Evolutionary conservation across 805 yeast species (phyloP), one percentile per base, ranked within the genome.

Genomic region (Kockiozyma suomiensis): DNA sequence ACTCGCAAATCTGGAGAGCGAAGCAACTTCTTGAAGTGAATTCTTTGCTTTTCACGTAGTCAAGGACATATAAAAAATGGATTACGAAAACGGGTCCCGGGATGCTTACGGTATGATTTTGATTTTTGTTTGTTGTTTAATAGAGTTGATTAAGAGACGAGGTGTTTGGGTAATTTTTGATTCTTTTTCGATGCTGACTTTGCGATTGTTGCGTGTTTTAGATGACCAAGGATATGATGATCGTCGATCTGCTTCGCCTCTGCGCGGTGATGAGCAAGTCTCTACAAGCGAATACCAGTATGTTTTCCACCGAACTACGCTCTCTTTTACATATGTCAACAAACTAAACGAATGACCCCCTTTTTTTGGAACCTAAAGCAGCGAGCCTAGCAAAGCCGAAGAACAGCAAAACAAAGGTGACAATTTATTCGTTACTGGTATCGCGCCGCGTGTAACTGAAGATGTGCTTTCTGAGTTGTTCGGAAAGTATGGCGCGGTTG

Each of bases 371-470:
- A 3, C 40, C 40, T 12, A 19, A 23, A 41, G 49, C 15, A 35
- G 57, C 43, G 51, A 45, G 15, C 23, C 45, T 5, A 35, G 45
- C 21, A 41, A 32, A 13, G 15, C 41, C 19, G 42, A 46, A 15
- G 75, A 69, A 30, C 65, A 69, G 37, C 50, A 51, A 52, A 61
- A 61, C 63, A 41, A 12, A 25, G 76, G 76, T 13, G 73, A 74
- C 59, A 74, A 73, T 55, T 59, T 73, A 49, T 74, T 72, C 61
- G 76, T 73, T 21, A 67, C 75, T 13, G 76, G 76, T 4, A 52
- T 73, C 38, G 59, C 73, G 21, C 59, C 68, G 23, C 59, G 69
- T n/a, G 73, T 73, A 17, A 66, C 68, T 19, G 75, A 74, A 52
- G 50, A 61, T 5, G 67, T 70, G 46, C 66, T 73, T 23, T 62